Evolutionary conservation across 192 early-diverging fungal species (phyloP).

Genomic region (Linnemannia zychae): DNA sequence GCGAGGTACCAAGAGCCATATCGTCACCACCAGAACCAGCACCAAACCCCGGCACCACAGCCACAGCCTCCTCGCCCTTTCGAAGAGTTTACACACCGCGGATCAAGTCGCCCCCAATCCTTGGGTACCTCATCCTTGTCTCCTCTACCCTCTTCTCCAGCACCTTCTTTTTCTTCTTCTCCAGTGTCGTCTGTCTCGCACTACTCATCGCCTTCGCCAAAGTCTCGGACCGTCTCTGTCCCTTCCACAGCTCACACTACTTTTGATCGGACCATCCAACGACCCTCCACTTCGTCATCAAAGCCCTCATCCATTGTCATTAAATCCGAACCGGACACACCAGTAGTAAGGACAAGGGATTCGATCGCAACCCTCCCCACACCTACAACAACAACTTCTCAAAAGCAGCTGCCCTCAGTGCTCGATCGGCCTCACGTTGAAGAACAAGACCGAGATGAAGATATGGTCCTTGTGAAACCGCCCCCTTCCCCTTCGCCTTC

Average conservation of each 20-base stretch:
- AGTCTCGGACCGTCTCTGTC: constrained; percentile 18
- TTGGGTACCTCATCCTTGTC: neutral
- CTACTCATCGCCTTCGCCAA: constrained; percentile 38
- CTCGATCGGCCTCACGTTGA: neutral
- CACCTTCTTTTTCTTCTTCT: neutral
- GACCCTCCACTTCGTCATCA: neutral
- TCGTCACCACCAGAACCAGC: constrained; percentile 1
- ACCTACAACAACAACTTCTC: neutral
- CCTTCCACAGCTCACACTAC: neutral
- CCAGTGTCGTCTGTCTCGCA: constrained; percentile 12
- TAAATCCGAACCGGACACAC: neutral
- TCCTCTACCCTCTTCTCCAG: neutral
- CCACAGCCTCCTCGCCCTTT: neutral
- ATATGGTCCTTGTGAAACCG: constrained; percentile 1
- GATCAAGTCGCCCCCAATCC: constrained; percentile 5
- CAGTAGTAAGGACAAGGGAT: neutral
- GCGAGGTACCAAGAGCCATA: neutral
- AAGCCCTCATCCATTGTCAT: neutral
- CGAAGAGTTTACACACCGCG: neutral
- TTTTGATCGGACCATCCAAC: neutral
- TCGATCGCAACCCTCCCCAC: neutral
- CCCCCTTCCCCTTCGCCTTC: constrained; percentile 10
- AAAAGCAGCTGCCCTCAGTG: neutral
- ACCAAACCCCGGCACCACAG: neutral
- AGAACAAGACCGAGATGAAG: neutral